Conservation (phyloP, 1,139 yeast genomes). For the Geotrichum reessii region DNA sequence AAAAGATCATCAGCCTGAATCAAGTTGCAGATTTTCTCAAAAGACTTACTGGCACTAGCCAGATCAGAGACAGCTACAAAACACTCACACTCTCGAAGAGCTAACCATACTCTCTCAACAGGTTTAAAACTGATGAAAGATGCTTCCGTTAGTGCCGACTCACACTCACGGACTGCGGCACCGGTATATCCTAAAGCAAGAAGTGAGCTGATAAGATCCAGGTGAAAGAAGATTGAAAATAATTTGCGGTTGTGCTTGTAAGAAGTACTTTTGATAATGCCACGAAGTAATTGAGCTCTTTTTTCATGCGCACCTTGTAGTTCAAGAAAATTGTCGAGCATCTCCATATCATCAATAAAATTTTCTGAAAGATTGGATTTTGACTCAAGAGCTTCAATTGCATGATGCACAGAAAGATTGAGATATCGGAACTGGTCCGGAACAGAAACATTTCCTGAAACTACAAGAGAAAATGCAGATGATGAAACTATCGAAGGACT, state of each 20-base stretch:
- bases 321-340: conserved; percentile 20
- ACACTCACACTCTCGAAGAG: conserved; percentile 20
- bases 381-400: conserved; percentile 15
- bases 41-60: conserved; percentile 11
- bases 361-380: conserved; percentile 7
- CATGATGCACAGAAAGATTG: conserved; percentile 14
- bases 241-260: conserved; percentile 9
- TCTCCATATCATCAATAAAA: conserved; percentile 13
- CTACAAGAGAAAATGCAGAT: conserved; percentile 16
- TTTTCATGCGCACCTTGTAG: conserved; percentile 25
- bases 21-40: conserved; percentile 16
- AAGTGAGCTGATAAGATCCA: conserved; percentile 17
- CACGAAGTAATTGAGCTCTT: conserved; percentile 20
- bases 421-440: conserved; percentile 18
- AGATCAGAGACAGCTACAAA: conserved; percentile 16
- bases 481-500: conserved; percentile 16
- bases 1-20: conserved; percentile 18
- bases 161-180: conserved; percentile 20
- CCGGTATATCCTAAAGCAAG: conserved; percentile 22
- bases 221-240: conserved; percentile 9
- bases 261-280: conserved; percentile 9
- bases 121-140: not conserved
- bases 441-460: conserved; percentile 16
- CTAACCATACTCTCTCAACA: conserved; percentile 16
- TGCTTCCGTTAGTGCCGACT: not conserved